Conservation (phyloP, 176 grass and related monocot genomes). For the Musa itinerans region DNA sequence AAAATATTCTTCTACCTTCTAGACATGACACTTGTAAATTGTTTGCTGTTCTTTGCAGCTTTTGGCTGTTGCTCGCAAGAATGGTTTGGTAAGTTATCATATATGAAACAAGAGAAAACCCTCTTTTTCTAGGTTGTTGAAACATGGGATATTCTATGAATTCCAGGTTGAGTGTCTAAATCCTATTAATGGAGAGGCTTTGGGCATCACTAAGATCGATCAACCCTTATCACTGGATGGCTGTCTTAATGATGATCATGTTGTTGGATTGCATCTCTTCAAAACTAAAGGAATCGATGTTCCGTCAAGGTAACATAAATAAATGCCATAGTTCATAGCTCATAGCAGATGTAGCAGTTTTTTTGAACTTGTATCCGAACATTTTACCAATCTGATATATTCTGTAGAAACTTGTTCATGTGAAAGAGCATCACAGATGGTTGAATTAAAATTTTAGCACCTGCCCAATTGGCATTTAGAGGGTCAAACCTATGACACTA, state of each 20-base stretch:
- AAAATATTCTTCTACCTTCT: constrained; percentile 2
- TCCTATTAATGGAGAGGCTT: constrained; percentile 58
- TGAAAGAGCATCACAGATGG: not conserved
- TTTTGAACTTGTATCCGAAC: not conserved
- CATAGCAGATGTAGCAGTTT: not conserved
- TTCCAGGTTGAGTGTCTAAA: constrained; percentile 71
- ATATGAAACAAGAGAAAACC: not conserved
- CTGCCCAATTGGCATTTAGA: no score
- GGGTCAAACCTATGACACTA: no score
- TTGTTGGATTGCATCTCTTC: constrained; percentile 63
- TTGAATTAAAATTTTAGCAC: no score
- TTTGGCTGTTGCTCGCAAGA: constrained; percentile 74
- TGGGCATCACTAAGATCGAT: constrained; percentile 36
- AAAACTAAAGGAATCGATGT: constrained; percentile 40
- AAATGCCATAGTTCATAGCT: not conserved
- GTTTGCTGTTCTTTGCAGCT: constrained; percentile 36
- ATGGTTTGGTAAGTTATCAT: constrained; percentile 51
- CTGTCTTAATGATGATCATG: constrained; percentile 29
- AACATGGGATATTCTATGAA: constrained; percentile 19
- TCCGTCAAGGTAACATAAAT: constrained; percentile 35
- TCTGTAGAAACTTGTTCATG: not conserved
- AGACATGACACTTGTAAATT: not conserved
- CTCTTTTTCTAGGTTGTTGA: not conserved
- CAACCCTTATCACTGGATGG: constrained; percentile 5
- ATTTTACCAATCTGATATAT: not conserved